phyloP scores from a whole-genome alignment of 768 basidiomycete species.

The Flagelloscypha sp. region DNA sequence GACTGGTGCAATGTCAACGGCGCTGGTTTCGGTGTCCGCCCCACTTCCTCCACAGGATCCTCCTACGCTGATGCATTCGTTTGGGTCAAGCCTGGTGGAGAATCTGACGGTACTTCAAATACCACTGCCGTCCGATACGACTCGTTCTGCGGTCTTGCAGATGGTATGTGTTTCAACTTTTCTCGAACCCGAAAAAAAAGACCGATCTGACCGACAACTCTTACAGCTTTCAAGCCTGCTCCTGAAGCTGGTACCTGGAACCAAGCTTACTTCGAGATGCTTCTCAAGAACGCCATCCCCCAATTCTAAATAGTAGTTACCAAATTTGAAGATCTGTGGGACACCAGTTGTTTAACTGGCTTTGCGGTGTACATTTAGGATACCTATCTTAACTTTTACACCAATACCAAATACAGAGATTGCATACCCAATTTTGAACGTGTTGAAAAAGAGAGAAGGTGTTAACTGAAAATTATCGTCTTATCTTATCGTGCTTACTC shows the following conservation, averaged over 20 bases:
- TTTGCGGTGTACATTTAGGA: neutral
- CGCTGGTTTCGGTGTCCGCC: conserved; percentile 54
- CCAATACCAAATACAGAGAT: conserved; percentile 1
- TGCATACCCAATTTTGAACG: conserved; percentile 1
- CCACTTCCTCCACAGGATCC: conserved; percentile 47
- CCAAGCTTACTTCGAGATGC: conserved; percentile 56
- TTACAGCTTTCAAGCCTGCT: conserved; percentile 44
- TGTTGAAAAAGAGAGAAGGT: conserved; percentile 1
- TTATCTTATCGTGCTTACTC: conserved; percentile 12
- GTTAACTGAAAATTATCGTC: conserved; percentile 3
- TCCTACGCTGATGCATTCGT: conserved; percentile 51
- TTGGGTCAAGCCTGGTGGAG: conserved; percentile 64
- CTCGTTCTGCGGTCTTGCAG: conserved; percentile 33
- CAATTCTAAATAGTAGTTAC: conserved; percentile 27
- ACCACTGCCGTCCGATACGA: conserved; percentile 46
- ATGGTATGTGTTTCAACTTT: conserved; percentile 27
- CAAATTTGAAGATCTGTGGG: neutral
- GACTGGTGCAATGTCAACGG: conserved; percentile 55
- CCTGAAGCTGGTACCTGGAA: conserved; percentile 63
- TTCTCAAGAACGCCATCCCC: conserved; percentile 48
- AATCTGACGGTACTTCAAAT: conserved; percentile 56
- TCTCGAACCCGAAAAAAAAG: conserved; percentile 7
- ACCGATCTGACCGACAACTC: no score
- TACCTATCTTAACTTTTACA: neutral
- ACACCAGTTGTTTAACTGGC: neutral